Percentiles rank a stretch among this genome's conserved stretches.
These are phyloP conservation scores for Sordariomycetes sp. DNA, from an alignment of 2,329 filamentous ascomycete genomes.

Conservation along the genomic window DNA sequence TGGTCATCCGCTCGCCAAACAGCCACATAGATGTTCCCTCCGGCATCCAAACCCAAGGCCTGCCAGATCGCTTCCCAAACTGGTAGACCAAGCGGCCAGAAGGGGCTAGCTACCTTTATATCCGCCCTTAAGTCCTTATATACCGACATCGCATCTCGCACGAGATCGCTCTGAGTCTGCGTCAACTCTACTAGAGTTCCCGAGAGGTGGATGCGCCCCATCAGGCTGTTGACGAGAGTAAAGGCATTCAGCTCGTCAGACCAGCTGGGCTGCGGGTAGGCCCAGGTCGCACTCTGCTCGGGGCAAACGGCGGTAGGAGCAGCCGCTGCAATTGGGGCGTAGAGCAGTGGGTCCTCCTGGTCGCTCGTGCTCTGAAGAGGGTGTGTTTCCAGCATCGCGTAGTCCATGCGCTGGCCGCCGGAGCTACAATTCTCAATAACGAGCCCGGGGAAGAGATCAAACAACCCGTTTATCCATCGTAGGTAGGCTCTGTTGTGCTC, in stretches of 20 bases:
- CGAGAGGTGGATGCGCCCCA: constrained; percentile 20
- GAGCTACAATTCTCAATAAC: constrained; percentile 25
- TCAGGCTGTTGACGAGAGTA: constrained; percentile 20
- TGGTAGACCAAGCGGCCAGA: constrained; percentile 21
- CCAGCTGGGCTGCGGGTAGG: constrained; percentile 22
- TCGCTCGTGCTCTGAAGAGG: constrained; percentile 22
- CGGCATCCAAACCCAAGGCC: constrained; percentile 13
- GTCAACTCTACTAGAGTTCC: constrained; percentile 16
- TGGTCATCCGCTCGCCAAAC: not conserved
- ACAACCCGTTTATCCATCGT: constrained; percentile 16
- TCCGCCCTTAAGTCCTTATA: constrained; percentile 15
- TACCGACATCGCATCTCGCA: constrained; percentile 17
- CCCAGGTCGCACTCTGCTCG: constrained; percentile 22
- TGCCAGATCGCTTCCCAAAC: constrained; percentile 20
- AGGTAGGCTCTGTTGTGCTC: constrained; percentile 21
- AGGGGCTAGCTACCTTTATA: constrained; percentile 11
- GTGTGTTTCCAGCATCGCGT: constrained; percentile 20
- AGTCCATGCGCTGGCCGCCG: constrained; percentile 23
- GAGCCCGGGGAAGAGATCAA: constrained; percentile 15
- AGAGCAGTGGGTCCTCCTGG: constrained; percentile 19
- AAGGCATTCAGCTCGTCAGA: constrained; percentile 20
- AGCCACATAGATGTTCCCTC: not conserved
- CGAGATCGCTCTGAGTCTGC: constrained; percentile 12
- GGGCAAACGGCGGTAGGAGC: constrained; percentile 21
- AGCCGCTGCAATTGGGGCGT: constrained; percentile 18